Conservation (phyloP, 305 asterid species). For the Lippia alba region DNA sequence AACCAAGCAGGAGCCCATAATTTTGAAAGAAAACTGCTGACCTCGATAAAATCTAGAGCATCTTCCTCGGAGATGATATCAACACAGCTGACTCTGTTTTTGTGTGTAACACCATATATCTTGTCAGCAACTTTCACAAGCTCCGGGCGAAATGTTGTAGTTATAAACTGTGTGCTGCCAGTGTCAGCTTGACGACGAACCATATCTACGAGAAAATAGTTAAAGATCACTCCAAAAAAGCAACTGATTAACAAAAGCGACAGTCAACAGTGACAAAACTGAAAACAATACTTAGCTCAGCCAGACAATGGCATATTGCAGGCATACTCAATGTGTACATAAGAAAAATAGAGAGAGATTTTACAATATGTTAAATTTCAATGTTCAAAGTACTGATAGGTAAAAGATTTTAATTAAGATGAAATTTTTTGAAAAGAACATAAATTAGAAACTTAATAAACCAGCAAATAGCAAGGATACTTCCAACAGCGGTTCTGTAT, state of each 20-base stretch:
- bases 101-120: conserved; percentile 93
- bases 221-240: conserved; percentile 41
- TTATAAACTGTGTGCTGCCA: conserved; percentile 92
- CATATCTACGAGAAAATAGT: conserved; percentile 71
- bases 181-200: conserved; percentile 92
- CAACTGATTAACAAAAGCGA: conserved; percentile 19
- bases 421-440: too few species aligned
- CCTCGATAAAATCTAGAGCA: conserved; percentile 88
- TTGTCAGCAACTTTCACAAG: conserved; percentile 98
- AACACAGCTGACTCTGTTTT: conserved; percentile 88
- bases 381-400: too few species aligned
- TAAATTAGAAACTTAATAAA: conserved; percentile 29
- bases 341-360: too few species aligned
- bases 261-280: conserved; percentile 8
- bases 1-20: not conserved
- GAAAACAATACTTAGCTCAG: not conserved
- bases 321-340: not conserved
- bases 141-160: conserved; percentile 91
- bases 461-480: conserved; percentile 69
- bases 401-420: too few species aligned
- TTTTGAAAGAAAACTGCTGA: conserved; percentile 35
- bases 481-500: conserved; percentile 98
- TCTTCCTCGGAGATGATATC: conserved; percentile 73
- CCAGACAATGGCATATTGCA: not conserved
- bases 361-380: too few species aligned